Evolutionary conservation across 306 rosid species (phyloP).

Genomic region (Cyclanthera cordifolia): DNA sequence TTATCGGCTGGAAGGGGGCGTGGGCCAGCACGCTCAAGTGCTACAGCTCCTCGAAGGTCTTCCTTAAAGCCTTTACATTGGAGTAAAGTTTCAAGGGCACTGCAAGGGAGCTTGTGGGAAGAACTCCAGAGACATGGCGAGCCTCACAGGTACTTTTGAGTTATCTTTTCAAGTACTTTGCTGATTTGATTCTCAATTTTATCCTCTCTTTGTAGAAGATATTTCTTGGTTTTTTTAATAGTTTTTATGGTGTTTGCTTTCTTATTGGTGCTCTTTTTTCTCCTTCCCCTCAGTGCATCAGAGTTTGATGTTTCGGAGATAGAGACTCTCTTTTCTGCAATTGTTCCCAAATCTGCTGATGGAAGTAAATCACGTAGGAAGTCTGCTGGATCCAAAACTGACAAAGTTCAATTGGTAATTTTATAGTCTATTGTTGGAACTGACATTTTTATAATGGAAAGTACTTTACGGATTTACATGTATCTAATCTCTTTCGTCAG

Average conservation of each 20-base stretch:
- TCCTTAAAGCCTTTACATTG: slow-evolving; percentile 89
- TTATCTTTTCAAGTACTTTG: slow-evolving; percentile 6
- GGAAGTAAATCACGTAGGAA: slow-evolving; percentile 48
- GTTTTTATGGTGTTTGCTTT: background rate
- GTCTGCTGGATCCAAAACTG: slow-evolving; percentile 75
- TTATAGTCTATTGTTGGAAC: background rate
- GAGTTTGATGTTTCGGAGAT: slow-evolving; percentile 94
- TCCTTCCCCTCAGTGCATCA: slow-evolving; percentile 48
- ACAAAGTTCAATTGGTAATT: slow-evolving; percentile 79
- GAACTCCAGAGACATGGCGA: slow-evolving; percentile 84
- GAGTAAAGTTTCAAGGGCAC: slow-evolving; percentile 88
- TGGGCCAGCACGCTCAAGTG: slow-evolving; percentile 47
- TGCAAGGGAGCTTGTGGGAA: slow-evolving; percentile 98
- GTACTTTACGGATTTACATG: background rate
- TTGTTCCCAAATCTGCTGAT: slow-evolving; percentile 75
- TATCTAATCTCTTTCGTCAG: background rate
- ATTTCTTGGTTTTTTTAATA: background rate
- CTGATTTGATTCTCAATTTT: background rate
- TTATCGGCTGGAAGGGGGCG: slow-evolving; percentile 64
- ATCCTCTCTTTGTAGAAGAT: background rate
- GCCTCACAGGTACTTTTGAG: slow-evolving; percentile 52
- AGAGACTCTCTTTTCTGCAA: slow-evolving; percentile 77
- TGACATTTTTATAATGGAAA: slow-evolving; percentile 3
- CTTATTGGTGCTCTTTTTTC: slow-evolving; percentile 5
- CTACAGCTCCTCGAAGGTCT: slow-evolving; percentile 52